phyloP scores from a whole-genome alignment of 257 asterid species.

The Nicotiana attenuata region DNA sequence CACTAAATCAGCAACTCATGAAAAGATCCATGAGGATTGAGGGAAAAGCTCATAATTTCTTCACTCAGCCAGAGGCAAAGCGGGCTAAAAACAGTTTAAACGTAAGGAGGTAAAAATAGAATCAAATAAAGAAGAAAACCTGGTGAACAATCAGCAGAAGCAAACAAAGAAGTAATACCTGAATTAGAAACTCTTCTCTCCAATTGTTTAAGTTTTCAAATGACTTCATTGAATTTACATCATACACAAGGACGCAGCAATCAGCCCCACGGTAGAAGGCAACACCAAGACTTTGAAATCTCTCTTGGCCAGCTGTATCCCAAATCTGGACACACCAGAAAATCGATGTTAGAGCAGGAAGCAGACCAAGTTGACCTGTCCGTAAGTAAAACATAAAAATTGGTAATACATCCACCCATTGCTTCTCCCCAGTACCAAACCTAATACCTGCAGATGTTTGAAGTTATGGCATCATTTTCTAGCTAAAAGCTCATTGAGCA shows the following conservation, averaged over 20 bases:
- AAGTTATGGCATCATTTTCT: neutral
- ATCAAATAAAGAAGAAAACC: slow-evolving; percentile 28
- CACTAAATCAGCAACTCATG: neutral
- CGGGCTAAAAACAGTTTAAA: neutral
- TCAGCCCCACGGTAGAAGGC: slow-evolving; percentile 99
- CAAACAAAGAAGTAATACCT: slow-evolving; percentile 39
- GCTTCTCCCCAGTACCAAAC: neutral
- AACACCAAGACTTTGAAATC: slow-evolving; percentile 99
- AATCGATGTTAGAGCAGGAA: slow-evolving; percentile 9
- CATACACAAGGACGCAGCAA: slow-evolving; percentile 97
- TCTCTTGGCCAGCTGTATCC: slow-evolving; percentile 99
- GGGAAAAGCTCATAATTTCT: neutral
- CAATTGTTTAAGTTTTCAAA: slow-evolving; percentile 90
- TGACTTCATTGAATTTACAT: slow-evolving; percentile 88
- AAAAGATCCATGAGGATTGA: neutral
- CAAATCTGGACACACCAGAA: slow-evolving; percentile 59
- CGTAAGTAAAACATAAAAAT: neutral
- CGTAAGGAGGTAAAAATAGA: neutral
- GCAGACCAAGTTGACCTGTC: neutral
- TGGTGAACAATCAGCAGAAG: slow-evolving; percentile 22
- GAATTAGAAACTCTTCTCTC: slow-evolving; percentile 97
- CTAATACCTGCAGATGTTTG: neutral
- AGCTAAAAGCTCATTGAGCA: neutral
- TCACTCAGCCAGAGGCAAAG: slow-evolving; percentile 5
- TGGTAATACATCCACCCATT: slow-evolving; percentile 1